phyloP scores from a whole-genome alignment of 2,329 filamentous ascomycete species.

The Dryadomyces quercus-mongolicae region DNA sequence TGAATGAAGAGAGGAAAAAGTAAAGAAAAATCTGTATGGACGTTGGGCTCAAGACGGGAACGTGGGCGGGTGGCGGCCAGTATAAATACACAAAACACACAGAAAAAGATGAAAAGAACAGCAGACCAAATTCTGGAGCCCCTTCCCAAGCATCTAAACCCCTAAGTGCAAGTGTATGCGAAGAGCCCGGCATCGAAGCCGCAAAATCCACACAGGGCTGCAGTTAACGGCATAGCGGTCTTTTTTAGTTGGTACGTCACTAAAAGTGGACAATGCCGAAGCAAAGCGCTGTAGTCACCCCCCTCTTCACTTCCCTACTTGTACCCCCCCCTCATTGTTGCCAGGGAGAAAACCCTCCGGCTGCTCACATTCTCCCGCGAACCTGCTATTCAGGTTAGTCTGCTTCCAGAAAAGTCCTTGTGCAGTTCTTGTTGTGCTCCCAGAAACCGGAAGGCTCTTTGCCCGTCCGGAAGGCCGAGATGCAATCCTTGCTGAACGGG shows the following conservation, averaged over 20 bases:
- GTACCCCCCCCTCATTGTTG: no score
- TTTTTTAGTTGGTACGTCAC: background rate
- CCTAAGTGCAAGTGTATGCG: constrained; percentile 45
- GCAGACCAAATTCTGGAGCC: background rate
- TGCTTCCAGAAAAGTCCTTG: background rate
- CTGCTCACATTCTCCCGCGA: no score
- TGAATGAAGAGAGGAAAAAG: background rate
- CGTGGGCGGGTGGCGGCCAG: no score
- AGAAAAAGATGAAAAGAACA: background rate
- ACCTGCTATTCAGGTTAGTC: background rate
- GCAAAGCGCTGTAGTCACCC: constrained; percentile 12
- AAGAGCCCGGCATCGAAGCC: background rate
- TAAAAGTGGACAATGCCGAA: constrained; percentile 13
- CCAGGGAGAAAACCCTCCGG: no score
- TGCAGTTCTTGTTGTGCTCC: background rate
- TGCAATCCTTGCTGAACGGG: no score
- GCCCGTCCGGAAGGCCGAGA: no score
- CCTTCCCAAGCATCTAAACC: constrained; percentile 29
- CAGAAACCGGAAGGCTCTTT: no score
- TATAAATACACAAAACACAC: no score
- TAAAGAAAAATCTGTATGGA: background rate
- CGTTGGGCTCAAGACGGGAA: no score
- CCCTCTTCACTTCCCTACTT: no score
- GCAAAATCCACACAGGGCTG: background rate
- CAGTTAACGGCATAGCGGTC: constrained; percentile 4